Evolutionary conservation across 306 rosid genomes (phyloP), one percentile per base, ranked within the genome.

Genomic region (Canavalia gladiata): DNA sequence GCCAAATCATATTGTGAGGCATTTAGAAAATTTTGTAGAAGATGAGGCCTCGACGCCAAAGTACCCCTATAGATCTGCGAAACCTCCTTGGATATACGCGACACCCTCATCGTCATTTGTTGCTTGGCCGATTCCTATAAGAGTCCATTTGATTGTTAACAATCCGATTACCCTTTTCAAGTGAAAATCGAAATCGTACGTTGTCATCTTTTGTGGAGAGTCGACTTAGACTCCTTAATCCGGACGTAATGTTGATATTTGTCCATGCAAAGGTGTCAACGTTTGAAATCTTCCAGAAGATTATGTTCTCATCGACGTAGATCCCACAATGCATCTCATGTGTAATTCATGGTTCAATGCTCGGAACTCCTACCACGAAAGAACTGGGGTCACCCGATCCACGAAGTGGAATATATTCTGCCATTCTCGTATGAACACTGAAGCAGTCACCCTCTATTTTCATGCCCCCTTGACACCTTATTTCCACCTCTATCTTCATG

Each of bases 1-100:
- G 99, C 89, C 93, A 81, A 88, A 95, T 93, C 43, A 95, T 92
- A 73, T 95, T 95, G 84, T 95, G 97, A 55, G 99, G 99, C 99
- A 95, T 95, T 18, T 18, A 18, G 25, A 18, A 18, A 18, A 18
- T 18, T 18, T 18, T 18, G 25, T 18, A 18, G 25, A 18, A 18
- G 25, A 18, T 18, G 25, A 18, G 25, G 25, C 25, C 25, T 18
- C 25, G 25, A 18, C 25, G 25, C 25, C 25, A 18, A 18, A 18
- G 25, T 18, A 18, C 25, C 25, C 25, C 25, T 18, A 18, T 18
- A 18, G 25, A 18, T 18, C 25, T 18, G 25, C 25, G 25, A 18
- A 18, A 18, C 25, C 25, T 18, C 25, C 25, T 18, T 18, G 25
- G 25, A 18, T 18, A 18, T 18, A 18, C 25, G 25, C 25, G 25